Conservation (phyloP, 768 basidiomycete species). For the Neoboletus subvelutipes region DNA sequence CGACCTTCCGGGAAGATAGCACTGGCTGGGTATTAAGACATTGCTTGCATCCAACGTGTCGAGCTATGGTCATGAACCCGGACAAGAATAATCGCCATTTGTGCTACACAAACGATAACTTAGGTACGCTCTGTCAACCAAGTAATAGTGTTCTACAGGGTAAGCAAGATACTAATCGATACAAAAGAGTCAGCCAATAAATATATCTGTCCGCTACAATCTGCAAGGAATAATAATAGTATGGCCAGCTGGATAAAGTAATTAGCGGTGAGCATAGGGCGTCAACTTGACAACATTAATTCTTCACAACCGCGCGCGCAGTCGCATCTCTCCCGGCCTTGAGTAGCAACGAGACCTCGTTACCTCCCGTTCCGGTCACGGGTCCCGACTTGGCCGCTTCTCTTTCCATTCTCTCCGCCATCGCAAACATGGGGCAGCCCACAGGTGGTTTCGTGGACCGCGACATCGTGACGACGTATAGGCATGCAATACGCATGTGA, state of each 20-base stretch:
- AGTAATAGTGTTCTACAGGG: slow-evolving; percentile 18
- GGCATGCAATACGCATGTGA: slow-evolving; percentile 86
- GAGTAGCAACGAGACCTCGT: slow-evolving; percentile 73
- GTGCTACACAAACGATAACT: slow-evolving; percentile 23
- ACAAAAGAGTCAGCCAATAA: slow-evolving; percentile 31
- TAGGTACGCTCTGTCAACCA: background rate
- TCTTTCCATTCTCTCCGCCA: slow-evolving; percentile 48
- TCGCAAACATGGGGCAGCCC: slow-evolving; percentile 55
- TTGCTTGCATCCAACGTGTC: background rate
- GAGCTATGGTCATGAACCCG: too few relatives aligned
- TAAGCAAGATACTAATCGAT: slow-evolving; percentile 24
- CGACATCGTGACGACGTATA: slow-evolving; percentile 88
- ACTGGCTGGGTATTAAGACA: background rate
- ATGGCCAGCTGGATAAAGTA: background rate
- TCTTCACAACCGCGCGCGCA: slow-evolving; percentile 52
- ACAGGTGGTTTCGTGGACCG: slow-evolving; percentile 49
- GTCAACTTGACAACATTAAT: slow-evolving; percentile 6
- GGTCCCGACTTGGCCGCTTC: slow-evolving; percentile 47
- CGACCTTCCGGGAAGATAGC: background rate
- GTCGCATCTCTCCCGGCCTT: slow-evolving; percentile 93
- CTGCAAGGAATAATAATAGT: background rate
- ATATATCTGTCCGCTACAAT: slow-evolving; percentile 18
- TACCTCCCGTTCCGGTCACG: slow-evolving; percentile 88
- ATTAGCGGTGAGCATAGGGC: slow-evolving; percentile 14
- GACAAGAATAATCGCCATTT: background rate